Evolutionary conservation across 257 asterid genomes (phyloP), one percentile per base, ranked within the genome.

Genomic region (Lycium ferocissimum): DNA sequence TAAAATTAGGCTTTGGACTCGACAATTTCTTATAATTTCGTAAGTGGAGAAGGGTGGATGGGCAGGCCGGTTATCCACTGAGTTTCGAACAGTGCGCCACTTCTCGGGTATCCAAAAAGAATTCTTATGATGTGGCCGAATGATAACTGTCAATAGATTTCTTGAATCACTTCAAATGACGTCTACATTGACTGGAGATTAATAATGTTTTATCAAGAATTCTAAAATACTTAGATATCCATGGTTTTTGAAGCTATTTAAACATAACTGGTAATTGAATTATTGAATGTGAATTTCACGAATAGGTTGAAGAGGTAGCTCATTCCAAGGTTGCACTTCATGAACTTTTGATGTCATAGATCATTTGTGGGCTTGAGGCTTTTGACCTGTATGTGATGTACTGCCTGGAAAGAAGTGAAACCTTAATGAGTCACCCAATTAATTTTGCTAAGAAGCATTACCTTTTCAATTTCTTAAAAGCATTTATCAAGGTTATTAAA

Each of bases 281-380:
- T 35, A 69, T 69, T 69, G 26, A 70, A 73, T 73, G 45, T 12
- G 80, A 5, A 12, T 11, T 49, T 49, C 81, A 49, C 14, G 15
- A 26, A 49, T 76, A 76, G 81, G 62, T 76, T 76, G 81, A 76
- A 76, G 63, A 49, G 45, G 81, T 51, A 76, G 58, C 81, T 11
- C 81, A 49, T 51, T 13, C 22, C 61, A 76, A 49, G 62, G 47
- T 51, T 22, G 81, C 37, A 76, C 62, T 22, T 76, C 61, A 13
- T 51, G 81, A 76, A 76, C 62, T 76, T 26, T 76, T 26, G 81
- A 26, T 51, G 81, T 76, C 22, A 76, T 45, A 22, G 61, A 51
- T 75, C 61, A 75, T 75, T 75, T 75, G 61, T 49, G 22, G 62
- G 81, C n/a, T 49, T 75, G 61, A 75, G 20, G 20, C 13, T 75